phyloP scores from a whole-genome alignment of 1,139 yeast species.

The Cylindricascospora bacillispora region DNA sequence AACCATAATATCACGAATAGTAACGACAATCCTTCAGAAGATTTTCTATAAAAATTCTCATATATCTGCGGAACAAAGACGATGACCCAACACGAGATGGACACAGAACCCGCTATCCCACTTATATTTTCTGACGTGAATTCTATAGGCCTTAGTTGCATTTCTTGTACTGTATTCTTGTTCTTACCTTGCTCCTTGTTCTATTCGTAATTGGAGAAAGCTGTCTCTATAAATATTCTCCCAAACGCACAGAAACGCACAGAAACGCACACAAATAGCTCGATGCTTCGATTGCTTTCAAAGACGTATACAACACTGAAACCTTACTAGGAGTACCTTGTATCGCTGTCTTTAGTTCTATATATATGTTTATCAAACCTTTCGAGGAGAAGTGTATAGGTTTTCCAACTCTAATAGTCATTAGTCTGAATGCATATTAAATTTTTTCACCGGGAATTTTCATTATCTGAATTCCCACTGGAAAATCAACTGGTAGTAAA shows the following conservation, averaged over 20 bases:
- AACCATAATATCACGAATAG: slow-evolving; percentile 77
- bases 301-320: no score
- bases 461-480: no score
- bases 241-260: background rate
- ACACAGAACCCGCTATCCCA: slow-evolving; percentile 83
- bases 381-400: no score
- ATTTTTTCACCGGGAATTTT: no score
- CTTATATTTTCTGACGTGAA: slow-evolving; percentile 70
- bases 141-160: slow-evolving; percentile 40
- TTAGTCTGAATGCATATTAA: no score
- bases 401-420: no score
- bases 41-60: slow-evolving; percentile 73
- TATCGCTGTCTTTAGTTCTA: no score
- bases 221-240: background rate
- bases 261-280: no score
- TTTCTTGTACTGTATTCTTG: slow-evolving; percentile 1
- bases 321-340: no score
- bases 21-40: slow-evolving; percentile 77
- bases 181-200: slow-evolving; percentile 1
- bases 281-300: no score
- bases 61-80: slow-evolving; percentile 96
- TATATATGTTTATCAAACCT: no score
- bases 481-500: no score
- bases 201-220: background rate
- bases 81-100: slow-evolving; percentile 94